Percentiles rank a stretch among this genome's conserved stretches.
Evolutionary conservation across 352 stramenopile species (phyloP).

Genomic region (Globisporangium polare): DNA sequence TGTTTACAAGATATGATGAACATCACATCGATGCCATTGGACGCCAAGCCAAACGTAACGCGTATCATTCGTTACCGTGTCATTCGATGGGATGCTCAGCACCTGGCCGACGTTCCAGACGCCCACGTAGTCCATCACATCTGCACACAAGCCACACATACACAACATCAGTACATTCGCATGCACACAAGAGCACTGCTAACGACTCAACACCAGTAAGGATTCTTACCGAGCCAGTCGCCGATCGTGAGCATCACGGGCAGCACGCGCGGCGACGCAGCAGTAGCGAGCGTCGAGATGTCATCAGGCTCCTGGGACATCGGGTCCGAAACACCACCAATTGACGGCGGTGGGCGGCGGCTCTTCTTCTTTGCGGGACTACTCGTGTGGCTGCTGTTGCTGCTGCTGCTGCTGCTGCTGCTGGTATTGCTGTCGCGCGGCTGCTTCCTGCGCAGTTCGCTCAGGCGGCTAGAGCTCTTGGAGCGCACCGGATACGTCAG

Average conservation of each 20-base stretch:
- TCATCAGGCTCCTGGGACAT: neutral
- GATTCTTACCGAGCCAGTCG: constrained; percentile 1
- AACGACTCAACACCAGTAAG: too few relatives aligned
- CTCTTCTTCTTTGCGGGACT: neutral
- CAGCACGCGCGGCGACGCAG: neutral
- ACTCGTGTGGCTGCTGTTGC: neutral
- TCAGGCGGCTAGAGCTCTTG: neutral
- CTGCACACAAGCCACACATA: neutral
- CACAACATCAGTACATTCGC: neutral
- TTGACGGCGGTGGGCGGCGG: neutral
- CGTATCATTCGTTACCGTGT: neutral
- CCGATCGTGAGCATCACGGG: constrained; percentile 1
- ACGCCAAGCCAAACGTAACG: too few relatives aligned
- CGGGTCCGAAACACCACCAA: neutral
- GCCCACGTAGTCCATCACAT: constrained; percentile 12
- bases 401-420: neutral
- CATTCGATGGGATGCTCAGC: constrained; percentile 7
- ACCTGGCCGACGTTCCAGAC: constrained; percentile 11
- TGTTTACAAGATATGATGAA: too few relatives aligned
- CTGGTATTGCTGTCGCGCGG: neutral
- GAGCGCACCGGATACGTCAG: neutral
- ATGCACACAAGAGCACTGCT: neutral
- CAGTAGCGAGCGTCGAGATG: neutral
- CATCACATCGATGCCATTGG: too few relatives aligned
- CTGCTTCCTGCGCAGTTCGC: neutral